Base-by-base conservation (phyloP, 805 yeast genomes). In the Saccharomycopsis fibuligera region DNA sequence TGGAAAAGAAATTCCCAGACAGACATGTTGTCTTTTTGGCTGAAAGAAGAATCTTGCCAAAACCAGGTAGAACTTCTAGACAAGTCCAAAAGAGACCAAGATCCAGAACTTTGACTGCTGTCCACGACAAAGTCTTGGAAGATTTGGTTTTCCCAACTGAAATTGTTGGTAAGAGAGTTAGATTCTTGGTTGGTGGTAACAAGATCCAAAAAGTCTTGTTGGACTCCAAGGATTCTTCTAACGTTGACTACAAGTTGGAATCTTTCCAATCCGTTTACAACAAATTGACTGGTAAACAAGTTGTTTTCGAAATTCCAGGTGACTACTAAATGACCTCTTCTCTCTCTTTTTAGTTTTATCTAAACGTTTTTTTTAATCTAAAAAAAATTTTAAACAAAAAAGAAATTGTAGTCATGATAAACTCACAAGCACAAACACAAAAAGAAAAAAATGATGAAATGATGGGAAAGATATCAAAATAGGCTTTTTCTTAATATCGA, bases 1-100 rank as follows among this genome's bases (percentile, higher is more conserved):
- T 91, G 73, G 99, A 91, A 81, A 91, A 91, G 95, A 91, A 93
- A 81, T 93, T 91, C 90, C 95, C 97, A 72, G 99, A 91, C 83
- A 87, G 96, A 75, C 97, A 93, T 74, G 96, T 91, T 74, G 91
- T 93, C 66, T 88, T 91, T 88, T 83, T 91, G 71, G 98, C 97
- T 70, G 98, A 91, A 82, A 88, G 99, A 81, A 88, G 96, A 79
- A 93, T 91, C 78, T 81, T 93, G 71, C 96, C 98, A 78, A 91
- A 88, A 83, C 97, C 98, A 73, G 86, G 95, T 68, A 89, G 98
- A 79, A 78, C 83, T 69, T 79, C 96, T 57, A 87, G 89, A 81
- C 86, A 83, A 74, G 75, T 73, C 67, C 99, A 93, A 80, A 90
- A 93, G 90, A 90, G 99, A 83, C 99, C 99, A 74, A 88, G 96